Conservation (phyloP, 345 rosid species). For the Moricandia moricandioides region DNA sequence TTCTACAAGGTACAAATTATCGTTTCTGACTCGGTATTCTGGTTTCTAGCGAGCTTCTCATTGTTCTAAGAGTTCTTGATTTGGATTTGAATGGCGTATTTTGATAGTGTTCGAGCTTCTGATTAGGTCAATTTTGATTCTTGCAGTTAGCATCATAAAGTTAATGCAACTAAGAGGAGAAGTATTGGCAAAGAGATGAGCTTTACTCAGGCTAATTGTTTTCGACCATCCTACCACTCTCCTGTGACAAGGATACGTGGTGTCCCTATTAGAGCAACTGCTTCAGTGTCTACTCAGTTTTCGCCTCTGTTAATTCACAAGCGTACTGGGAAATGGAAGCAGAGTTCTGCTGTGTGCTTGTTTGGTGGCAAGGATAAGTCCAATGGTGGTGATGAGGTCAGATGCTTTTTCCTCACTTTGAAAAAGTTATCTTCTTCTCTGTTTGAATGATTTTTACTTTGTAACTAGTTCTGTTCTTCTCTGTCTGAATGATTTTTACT, state of each 20-base stretch:
- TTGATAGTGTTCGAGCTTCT: not conserved
- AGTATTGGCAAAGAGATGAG: not conserved
- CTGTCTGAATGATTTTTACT: no score
- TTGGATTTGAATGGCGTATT: not conserved
- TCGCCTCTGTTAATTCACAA: slow-evolving; percentile 28
- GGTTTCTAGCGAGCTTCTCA: not conserved
- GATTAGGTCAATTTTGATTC: not conserved
- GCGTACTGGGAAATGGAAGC: slow-evolving; percentile 30
- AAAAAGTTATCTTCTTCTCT: no score
- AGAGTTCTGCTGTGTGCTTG: slow-evolving; percentile 44
- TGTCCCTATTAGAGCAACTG: slow-evolving; percentile 1
- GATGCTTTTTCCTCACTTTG: not conserved
- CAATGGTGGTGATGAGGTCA: slow-evolving; percentile 45
- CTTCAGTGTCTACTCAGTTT: slow-evolving; percentile 25
- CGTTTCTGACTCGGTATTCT: not conserved
- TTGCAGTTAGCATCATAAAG: not conserved
- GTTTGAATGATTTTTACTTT: no score
- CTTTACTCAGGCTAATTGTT: slow-evolving; percentile 36
- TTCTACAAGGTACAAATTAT: not conserved
- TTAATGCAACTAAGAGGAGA: not conserved
- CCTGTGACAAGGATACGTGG: slow-evolving; percentile 6
- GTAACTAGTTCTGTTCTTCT: no score
- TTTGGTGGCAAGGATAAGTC: slow-evolving; percentile 70
- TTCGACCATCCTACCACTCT: slow-evolving; percentile 15
- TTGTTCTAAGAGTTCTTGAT: no score